Base-by-base conservation (phyloP, 2,329 filamentous ascomycete species). In the Ceratocystis ficicola region DNA sequence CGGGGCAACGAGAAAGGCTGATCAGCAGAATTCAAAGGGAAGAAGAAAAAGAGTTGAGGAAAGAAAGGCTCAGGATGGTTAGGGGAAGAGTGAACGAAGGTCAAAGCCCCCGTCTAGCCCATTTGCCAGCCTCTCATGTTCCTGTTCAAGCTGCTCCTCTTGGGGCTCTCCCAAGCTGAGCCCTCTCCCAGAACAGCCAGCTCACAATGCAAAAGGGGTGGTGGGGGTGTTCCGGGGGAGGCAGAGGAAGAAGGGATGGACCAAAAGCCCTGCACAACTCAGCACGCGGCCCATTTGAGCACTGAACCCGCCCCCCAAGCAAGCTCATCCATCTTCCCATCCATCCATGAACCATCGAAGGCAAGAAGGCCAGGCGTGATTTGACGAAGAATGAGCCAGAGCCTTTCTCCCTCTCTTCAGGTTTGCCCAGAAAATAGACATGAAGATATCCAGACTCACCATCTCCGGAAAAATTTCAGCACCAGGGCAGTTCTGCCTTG, bases 41-140 rank as follows among this genome's bases (percentile, higher is more conserved):
- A 20, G 55, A n/a, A 36, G n/a, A 59, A 30, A 59, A 59, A 59
- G 32, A 25, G 55, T 32, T n/a, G 55, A 59, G 55, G 20, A 59
- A 59, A 59, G 28, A 59, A 36, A 30, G 30, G 25, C 55, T 59
- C 30, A 8, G 55, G 32, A 59, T 28, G 28, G 25, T 17, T 30
- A 59, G 17, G 55, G 36, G 22, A n/a, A n/a, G 12, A 30, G 17
- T 28, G 32, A 59, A n/a, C 55, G 6, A 32, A 59, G 55, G 55
- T 32, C 55, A 59, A 59, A 59, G 55, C 55, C 55, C 55, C 55
- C 6, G 2, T 59, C 25, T 32, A 52, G 48, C 48, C 48, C 48
- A 20, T 10, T 25, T 25, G 22, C 28, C 55, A 59, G 30, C 55
- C 55, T 59, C 55, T 59, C 10, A 25, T 30, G 55, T 36, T 59